These are phyloP conservation scores for Lipomyces spencermartinsiae DNA, from an alignment of 805 yeast genomes.

Conservation along the genomic window DNA sequence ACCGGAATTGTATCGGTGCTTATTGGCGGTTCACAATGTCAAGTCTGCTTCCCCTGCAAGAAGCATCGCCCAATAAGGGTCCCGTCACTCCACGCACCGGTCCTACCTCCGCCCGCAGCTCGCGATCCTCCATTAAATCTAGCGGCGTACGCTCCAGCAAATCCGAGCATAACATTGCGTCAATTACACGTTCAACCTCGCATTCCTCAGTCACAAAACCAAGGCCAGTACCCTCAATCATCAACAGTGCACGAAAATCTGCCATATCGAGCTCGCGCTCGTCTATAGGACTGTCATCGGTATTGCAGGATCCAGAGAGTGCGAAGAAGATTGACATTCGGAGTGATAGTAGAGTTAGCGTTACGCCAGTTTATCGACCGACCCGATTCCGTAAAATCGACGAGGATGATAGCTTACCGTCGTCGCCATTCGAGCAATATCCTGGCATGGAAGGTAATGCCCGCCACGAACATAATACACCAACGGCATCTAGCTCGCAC, in stretches of 20 bases:
- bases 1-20: background rate
- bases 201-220: background rate
- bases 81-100: slow-evolving; percentile 5
- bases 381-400: slow-evolving; percentile 2
- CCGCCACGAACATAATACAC: background rate
- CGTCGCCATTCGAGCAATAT: slow-evolving; percentile 34
- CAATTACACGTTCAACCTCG: background rate
- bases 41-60: slow-evolving; percentile 5
- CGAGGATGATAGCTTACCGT: slow-evolving; percentile 28
- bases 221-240: background rate
- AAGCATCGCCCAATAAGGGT: slow-evolving; percentile 5
- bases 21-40: background rate
- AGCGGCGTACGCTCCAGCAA: slow-evolving; percentile 3
- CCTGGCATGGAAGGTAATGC: slow-evolving; percentile 17
- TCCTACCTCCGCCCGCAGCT: background rate
- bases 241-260: slow-evolving; percentile 4
- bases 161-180: background rate
- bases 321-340: background rate
- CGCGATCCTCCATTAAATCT: slow-evolving; percentile 5
- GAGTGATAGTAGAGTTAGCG: background rate
- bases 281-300: background rate
- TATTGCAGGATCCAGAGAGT: background rate
- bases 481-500: background rate
- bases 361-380: slow-evolving; percentile 14
- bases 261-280: slow-evolving; percentile 3